These are phyloP conservation scores for Cantharellus cinnabarinus DNA, from an alignment of 768 basidiomycete genomes.

Conservation along the genomic window DNA sequence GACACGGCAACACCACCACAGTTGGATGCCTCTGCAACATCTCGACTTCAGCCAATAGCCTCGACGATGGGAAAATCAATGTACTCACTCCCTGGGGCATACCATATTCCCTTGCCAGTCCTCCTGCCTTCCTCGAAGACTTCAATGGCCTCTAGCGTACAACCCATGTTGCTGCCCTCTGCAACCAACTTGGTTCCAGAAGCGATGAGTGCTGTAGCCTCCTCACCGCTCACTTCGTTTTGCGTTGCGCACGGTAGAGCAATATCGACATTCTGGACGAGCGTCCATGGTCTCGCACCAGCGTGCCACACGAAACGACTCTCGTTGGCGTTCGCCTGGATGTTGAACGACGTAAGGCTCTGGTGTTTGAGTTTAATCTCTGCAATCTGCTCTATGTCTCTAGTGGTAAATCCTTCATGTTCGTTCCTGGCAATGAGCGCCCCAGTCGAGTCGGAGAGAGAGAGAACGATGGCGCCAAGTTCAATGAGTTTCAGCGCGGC, in stretches of 20 bases:
- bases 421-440: conserved; percentile 25
- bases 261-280: conserved; percentile 40
- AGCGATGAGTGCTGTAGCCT: conserved; percentile 47
- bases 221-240: conserved; percentile 47
- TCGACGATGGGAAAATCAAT: neutral
- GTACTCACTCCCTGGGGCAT: conserved; percentile 48
- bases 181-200: conserved; percentile 52
- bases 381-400: conserved; percentile 13
- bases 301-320: conserved; percentile 14
- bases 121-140: conserved; percentile 46
- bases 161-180: conserved; percentile 65
- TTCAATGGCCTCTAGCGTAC: conserved; percentile 49
- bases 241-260: conserved; percentile 53
- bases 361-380: conserved; percentile 17
- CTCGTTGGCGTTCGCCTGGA: neutral
- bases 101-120: conserved; percentile 32
- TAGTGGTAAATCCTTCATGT: conserved; percentile 28
- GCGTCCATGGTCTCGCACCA: conserved; percentile 47
- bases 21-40: conserved; percentile 29
- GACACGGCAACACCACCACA: conserved; percentile 62
- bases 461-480: conserved; percentile 49
- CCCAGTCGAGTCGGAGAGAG: conserved; percentile 59
- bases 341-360: conserved; percentile 16
- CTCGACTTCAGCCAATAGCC: conserved; percentile 3
- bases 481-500: conserved; percentile 61